Evolutionary conservation across 176 grass and related monocot genomes (phyloP).

Genomic region (Triticum dicoccoides): DNA sequence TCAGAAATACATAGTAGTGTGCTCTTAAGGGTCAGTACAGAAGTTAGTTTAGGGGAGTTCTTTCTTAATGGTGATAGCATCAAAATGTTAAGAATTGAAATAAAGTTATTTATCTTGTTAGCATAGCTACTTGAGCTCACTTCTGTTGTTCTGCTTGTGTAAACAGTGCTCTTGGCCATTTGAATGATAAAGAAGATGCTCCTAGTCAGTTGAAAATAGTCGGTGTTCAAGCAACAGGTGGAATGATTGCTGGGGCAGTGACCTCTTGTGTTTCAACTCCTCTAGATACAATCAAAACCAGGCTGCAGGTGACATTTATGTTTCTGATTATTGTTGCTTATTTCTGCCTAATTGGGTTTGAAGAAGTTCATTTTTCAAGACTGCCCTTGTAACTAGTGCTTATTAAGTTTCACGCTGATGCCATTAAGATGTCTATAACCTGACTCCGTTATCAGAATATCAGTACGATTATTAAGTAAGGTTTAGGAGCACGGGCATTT

Average conservation of each 20-base stretch:
- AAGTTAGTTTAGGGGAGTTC: slow-evolving; percentile 13
- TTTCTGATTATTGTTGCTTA: slow-evolving; percentile 25
- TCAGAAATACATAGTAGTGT: not conserved
- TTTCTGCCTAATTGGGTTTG: slow-evolving; percentile 12
- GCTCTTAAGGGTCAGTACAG: not conserved
- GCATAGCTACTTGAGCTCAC: not conserved
- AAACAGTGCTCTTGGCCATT: slow-evolving; percentile 62
- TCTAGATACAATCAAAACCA: slow-evolving; percentile 96
- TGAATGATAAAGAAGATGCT: slow-evolving; percentile 46
- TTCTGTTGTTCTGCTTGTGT: slow-evolving; percentile 21
- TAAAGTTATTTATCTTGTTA: not conserved
- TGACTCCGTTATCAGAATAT: slow-evolving; percentile 13
- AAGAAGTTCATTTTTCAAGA: not conserved
- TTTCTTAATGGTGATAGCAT: slow-evolving; percentile 9
- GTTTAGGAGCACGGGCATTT: not conserved
- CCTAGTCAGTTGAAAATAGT: slow-evolving; percentile 73
- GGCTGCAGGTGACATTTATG: slow-evolving; percentile 60
- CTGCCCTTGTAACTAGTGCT: slow-evolving; percentile 8
- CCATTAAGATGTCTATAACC: not conserved
- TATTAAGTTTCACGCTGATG: not conserved
- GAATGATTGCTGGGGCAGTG: slow-evolving; percentile 75
- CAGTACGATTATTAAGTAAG: not conserved
- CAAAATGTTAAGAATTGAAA: not conserved
- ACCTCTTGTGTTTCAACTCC: slow-evolving; percentile 95
- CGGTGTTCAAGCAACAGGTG: slow-evolving; percentile 89